A percentile compares a stretch with the other conserved stretches of the same genome.
These are phyloP conservation scores for Hypericum androsaemum DNA, from an alignment of 345 rosid species.

Conservation along the genomic window DNA sequence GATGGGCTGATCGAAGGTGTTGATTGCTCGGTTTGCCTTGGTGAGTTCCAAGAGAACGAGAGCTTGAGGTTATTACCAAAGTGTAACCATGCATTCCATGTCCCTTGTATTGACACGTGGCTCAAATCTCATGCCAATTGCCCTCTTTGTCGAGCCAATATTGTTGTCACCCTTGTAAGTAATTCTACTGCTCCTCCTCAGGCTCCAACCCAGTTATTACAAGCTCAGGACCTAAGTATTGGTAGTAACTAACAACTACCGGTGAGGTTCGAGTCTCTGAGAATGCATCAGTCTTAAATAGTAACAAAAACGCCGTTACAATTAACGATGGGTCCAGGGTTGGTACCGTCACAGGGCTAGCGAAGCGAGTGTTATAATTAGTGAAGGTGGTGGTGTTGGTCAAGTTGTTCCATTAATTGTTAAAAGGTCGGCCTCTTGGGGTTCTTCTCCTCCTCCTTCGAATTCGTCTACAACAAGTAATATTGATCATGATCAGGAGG, in stretches of 20 bases:
- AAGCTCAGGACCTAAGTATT: background rate
- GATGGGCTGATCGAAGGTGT: constrained; percentile 53
- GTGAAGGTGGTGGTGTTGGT: constrained; percentile 17
- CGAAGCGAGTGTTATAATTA: constrained; percentile 30
- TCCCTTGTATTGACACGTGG: constrained; percentile 84
- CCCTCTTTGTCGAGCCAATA: constrained; percentile 67
- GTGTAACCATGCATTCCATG: constrained; percentile 79
- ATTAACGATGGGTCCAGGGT: background rate
- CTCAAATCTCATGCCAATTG: constrained; percentile 70
- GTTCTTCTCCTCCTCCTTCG: too few relatives aligned
- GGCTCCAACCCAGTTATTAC: background rate
- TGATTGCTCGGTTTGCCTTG: constrained; percentile 64
- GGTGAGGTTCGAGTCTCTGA: too few relatives aligned
- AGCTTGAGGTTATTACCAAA: constrained; percentile 57
- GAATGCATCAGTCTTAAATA: too few relatives aligned
- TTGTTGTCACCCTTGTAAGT: constrained; percentile 16
- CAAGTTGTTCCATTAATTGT: constrained; percentile 9
- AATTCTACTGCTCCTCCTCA: background rate
- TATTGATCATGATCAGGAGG: background rate
- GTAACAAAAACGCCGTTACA: too few relatives aligned
- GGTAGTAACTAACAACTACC: too few relatives aligned
- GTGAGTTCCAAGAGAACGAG: constrained; percentile 68
- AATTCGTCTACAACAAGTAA: too few relatives aligned
- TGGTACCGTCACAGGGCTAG: constrained; percentile 13
- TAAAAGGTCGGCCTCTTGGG: constrained; percentile 52